Base-by-base conservation (phyloP, 345 rosid genomes). In the Rubroshorea leprosula region DNA sequence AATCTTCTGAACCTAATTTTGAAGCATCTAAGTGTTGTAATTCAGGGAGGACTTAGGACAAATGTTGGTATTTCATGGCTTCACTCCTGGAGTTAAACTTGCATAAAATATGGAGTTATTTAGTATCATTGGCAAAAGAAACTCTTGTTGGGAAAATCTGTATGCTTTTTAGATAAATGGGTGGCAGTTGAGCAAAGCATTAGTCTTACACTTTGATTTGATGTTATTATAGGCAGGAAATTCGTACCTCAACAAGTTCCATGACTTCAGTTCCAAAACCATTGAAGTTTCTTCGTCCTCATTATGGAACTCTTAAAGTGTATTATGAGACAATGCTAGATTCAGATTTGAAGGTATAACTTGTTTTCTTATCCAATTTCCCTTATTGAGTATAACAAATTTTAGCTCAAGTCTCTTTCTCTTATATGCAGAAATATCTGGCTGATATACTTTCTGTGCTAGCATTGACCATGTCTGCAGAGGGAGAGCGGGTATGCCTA, bases 221-320 rank as follows among this genome's bases (percentile, higher is more conserved):
- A 46, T 5, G 27, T 49, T 17, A 49, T 25, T 68, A 51, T 64
- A 93, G 99, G 83, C 92, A 87, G 65, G 99, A 89, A 70, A 90
- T 93, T 23, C 83, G 96, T 20, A 82, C 85, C 23, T 72, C 99
- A 55, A 93, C 97, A 5, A 89, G 97, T 74, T 93, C 99, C 23
- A 89, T 93, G 99, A 93, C 99, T 20, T 89, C 97, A 24, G 97
- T 89, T 69, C 99, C 97, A 19, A 93, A 93, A 77, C 97, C 96
- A 9, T 80, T 93, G 63, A 93, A 89, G 78, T 93, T 93, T 78
- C 97, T 93, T 44, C 88, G 97, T 20, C 96, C 96, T 31, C 96
- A 93, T 77, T 93, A 89, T 75, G 97, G 83, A 75, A 74, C 89
- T 55, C 80, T 93, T 10, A 93, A 93, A 57, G 80, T 77, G 45